phyloP scores from a whole-genome alignment of 2,329 filamentous ascomycete species.

The Lasiodiplodia sp. region DNA sequence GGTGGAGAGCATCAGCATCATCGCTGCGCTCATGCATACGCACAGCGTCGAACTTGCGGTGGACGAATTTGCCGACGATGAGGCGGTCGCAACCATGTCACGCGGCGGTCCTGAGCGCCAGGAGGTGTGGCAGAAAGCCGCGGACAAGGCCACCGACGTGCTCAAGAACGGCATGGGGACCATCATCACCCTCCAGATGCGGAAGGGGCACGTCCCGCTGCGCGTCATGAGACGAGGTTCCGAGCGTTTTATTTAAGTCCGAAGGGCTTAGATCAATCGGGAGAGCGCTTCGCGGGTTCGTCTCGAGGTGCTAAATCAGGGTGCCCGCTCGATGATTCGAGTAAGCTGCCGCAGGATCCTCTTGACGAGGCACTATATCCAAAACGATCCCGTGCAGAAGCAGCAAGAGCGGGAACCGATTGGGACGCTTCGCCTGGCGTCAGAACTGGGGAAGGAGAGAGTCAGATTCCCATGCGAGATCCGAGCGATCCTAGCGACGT shows the following conservation, averaged over 20 bases:
- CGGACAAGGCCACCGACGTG: constrained; percentile 60
- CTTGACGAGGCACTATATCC: no score
- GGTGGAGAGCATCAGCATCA: constrained; percentile 62
- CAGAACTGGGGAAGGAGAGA: not conserved
- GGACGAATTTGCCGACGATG: constrained; percentile 53
- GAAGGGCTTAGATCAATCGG: no score
- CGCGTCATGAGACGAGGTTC: constrained; percentile 69
- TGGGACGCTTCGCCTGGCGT: not conserved
- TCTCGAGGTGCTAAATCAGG: constrained; percentile 12
- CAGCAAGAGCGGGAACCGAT: no score
- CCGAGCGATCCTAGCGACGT: constrained; percentile 10
- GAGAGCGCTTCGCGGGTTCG: not conserved
- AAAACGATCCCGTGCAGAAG: no score
- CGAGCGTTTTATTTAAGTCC: no score
- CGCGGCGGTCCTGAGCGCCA: constrained; percentile 57
- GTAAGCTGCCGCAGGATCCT: not conserved
- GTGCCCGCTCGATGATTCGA: not conserved
- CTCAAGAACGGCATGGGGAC: constrained; percentile 63
- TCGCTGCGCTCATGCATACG: constrained; percentile 61
- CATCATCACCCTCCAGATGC: constrained; percentile 77
- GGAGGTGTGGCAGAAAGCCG: constrained; percentile 68
- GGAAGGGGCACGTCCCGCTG: constrained; percentile 67
- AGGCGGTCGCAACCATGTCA: constrained; percentile 48
- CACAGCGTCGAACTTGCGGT: constrained; percentile 76
- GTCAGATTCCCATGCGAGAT: constrained; percentile 6